These are phyloP conservation scores for Gelatoporia subvermispora DNA, from an alignment of 768 basidiomycete genomes.

Conservation along the genomic window DNA sequence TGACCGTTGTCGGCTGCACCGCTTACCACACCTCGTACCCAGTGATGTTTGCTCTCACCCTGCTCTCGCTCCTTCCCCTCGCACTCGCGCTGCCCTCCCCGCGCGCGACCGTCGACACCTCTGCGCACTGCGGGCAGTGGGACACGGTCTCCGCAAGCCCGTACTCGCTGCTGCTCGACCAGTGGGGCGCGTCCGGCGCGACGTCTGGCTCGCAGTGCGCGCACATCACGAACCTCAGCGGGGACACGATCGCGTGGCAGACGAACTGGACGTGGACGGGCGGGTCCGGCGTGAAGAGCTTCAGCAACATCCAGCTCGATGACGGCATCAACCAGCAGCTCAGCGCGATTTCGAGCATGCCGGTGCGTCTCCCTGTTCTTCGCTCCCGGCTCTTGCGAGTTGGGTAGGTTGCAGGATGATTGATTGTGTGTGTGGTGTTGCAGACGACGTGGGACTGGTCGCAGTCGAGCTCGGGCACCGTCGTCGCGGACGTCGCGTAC, in stretches of 20 bases:
- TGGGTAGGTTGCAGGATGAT: background rate
- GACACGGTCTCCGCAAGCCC: conserved; percentile 38
- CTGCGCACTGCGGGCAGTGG: conserved; percentile 42
- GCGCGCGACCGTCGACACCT: conserved; percentile 22
- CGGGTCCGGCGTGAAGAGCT: conserved; percentile 54
- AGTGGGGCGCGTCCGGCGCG: conserved; percentile 37
- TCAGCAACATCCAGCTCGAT: conserved; percentile 51
- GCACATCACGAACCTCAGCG: conserved; percentile 37
- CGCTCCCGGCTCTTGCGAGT: background rate
- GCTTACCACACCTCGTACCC: too few species aligned
- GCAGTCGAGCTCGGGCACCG: conserved; percentile 33
- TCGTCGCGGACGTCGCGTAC: conserved; percentile 55
- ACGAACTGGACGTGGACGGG: conserved; percentile 53
- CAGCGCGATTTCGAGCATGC: conserved; percentile 48
- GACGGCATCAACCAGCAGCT: conserved; percentile 48
- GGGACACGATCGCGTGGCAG: conserved; percentile 43
- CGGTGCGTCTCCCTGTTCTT: conserved; percentile 32
- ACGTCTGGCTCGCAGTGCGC: conserved; percentile 50
- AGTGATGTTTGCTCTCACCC: too few species aligned
- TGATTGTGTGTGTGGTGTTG: too few species aligned
- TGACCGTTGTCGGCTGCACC: too few species aligned
- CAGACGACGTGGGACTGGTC: conserved; percentile 55
- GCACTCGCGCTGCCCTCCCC: conserved; percentile 7
- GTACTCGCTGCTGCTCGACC: conserved; percentile 49
- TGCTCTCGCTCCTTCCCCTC: conserved; percentile 5